Percentiles rank a stretch among this genome's conserved stretches.
phyloP scores from a whole-genome alignment of 2,329 filamentous ascomycete species.

The Mycosphaerelloides madeirae region DNA sequence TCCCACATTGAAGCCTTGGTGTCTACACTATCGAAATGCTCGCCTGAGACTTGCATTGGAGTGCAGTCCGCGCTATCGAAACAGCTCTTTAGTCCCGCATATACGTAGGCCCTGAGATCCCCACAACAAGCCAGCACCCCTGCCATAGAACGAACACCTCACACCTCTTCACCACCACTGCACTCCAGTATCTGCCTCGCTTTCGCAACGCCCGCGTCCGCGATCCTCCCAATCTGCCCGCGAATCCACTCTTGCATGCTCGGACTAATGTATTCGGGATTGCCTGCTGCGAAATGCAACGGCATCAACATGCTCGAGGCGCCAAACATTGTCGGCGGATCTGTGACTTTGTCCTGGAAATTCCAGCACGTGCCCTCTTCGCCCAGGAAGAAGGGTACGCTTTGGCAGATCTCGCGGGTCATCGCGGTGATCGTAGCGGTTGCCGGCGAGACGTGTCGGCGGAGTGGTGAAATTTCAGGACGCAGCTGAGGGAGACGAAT shows the following conservation, averaged over 20 bases:
- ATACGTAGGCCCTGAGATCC: too few species aligned
- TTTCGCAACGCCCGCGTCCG: not conserved
- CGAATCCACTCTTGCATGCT: conserved; percentile 7
- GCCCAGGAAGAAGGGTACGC: conserved; percentile 11
- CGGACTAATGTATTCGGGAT: conserved; percentile 2
- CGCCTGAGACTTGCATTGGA: too few species aligned
- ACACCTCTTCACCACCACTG: conserved; percentile 1
- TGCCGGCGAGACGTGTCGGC: not conserved
- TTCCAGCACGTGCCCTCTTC: conserved; percentile 1
- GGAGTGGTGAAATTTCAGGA: not conserved
- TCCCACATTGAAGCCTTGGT: too few species aligned
- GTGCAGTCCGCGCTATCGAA: too few species aligned
- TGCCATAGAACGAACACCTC: too few species aligned
- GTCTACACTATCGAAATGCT: too few species aligned
- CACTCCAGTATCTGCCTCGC: not conserved
- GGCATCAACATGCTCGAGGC: conserved; percentile 8
- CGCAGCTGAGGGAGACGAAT: conserved; percentile 2
- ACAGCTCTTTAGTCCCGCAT: not conserved
- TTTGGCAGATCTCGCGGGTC: conserved; percentile 8
- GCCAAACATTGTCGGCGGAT: conserved; percentile 6
- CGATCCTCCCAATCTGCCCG: not conserved
- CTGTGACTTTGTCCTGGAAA: not conserved
- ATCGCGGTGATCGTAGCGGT: not conserved
- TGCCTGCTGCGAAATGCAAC: conserved; percentile 5
- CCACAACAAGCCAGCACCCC: too few species aligned